Base-by-base conservation (phyloP, 306 rosid genomes). In the Trifolium repens region DNA sequence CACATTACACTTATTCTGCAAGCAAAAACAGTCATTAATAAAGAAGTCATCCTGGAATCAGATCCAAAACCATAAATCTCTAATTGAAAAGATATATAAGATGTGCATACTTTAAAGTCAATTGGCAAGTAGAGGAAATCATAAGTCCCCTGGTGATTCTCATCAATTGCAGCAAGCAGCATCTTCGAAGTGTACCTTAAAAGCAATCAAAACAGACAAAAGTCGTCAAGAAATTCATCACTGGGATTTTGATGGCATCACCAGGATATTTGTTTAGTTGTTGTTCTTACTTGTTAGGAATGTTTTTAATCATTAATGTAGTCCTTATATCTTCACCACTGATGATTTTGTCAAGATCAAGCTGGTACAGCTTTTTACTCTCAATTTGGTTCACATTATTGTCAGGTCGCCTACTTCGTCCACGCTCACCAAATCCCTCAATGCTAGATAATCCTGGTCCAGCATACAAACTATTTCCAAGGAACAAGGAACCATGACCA, bases 1-100 rank as follows among this genome's bases (percentile, higher is more conserved):
- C 76, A 93, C 97, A 74, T 93, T 93, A 79, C 98, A 93, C 88
- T 93, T 93, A 80, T 93, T 93, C 98, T 93, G 93, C 81, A 85
- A 68, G 64, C 24, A 17, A 67, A 86, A 78, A 10, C 17, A 39
- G 73, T 40, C 64, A 80, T 79, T 80, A 40, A 75, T 66, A 75
- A 53, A 37, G 39, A 71, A 55, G 44, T 57, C 78, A 75, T 40
- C 75, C 19, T 30, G 8, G 39, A 40, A 57, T 4, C 8, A 68
- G 46, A 73, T 17, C 7, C 26, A 57, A 37, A 74, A 78, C 15
- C 67, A 16, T 39, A 3, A 49, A 76, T 61, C 16, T 47, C 26
- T 39, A 2, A 59, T 71, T 47, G 47, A 50, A 61, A 78, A 57
- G 34, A 80, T 52, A 34, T 76, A 26, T 60, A 60, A 30, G 72